Conservation (phyloP, 192 early-diverging fungal species). For the Backusella luteola region DNA sequence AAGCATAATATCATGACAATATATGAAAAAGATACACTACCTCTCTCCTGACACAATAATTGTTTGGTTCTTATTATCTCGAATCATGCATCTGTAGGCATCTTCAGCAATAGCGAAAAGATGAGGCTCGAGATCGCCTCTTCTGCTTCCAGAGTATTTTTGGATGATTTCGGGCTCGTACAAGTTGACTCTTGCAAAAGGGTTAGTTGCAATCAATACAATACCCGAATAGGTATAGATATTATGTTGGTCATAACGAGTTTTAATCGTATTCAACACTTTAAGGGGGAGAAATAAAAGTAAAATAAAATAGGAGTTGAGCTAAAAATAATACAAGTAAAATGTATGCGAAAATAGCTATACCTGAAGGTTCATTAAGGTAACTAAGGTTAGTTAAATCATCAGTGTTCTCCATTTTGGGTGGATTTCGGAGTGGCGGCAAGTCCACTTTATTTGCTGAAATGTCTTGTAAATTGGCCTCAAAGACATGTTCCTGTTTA, state of each 20-base stretch:
- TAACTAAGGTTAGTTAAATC: conserved; percentile 91
- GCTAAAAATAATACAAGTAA: not conserved
- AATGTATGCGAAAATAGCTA: not conserved
- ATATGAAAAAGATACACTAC: conserved; percentile 30
- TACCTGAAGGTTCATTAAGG: conserved; percentile 88
- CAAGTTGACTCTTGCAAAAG: conserved; percentile 82
- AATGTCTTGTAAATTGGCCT: conserved; percentile 73
- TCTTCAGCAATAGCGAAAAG: conserved; percentile 98
- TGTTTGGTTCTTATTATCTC: conserved; percentile 94
- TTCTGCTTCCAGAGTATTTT: conserved; percentile 89
- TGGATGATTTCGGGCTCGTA: conserved; percentile 92
- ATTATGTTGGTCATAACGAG: conserved; percentile 87
- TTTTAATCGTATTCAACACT: conserved; percentile 91
- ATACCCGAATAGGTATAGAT: conserved; percentile 99
- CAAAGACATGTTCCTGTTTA: conserved; percentile 67
- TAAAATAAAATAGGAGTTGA: conserved; percentile 7
- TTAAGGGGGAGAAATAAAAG: not conserved
- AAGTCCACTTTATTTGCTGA: conserved; percentile 63
- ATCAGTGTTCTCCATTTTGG: conserved; percentile 83
- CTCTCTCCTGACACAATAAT: conserved; percentile 98
- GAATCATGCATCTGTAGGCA: conserved; percentile 93
- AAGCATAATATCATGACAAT: not conserved
- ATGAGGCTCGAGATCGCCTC: conserved; percentile 96
- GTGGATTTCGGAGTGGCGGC: conserved; percentile 94
- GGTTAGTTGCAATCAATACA: conserved; percentile 97